Conservation (phyloP, 345 rosid species). For the Psidium guajava region DNA sequence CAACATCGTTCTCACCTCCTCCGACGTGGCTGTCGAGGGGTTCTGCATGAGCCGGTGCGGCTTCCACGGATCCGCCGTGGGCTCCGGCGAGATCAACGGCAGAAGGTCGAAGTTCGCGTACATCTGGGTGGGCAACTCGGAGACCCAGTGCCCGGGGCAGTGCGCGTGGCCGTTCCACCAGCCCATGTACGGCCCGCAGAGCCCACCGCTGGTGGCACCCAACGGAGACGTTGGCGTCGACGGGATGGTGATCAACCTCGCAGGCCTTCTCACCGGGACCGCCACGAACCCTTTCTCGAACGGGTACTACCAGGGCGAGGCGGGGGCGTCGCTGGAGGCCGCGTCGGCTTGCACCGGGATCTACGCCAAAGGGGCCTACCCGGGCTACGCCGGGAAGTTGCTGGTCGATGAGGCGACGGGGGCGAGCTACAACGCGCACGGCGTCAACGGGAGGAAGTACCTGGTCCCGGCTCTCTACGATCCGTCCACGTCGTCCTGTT, state of each 20-base stretch:
- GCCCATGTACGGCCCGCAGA: background rate
- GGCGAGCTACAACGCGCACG: conserved; percentile 73
- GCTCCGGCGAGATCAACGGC: conserved; percentile 10
- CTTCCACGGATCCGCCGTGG: conserved; percentile 39
- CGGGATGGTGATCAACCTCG: conserved; percentile 50
- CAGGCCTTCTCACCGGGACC: conserved; percentile 51
- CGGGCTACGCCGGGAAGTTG: conserved; percentile 66
- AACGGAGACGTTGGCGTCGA: conserved; percentile 50
- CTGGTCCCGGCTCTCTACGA: conserved; percentile 74
- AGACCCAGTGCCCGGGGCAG: conserved; percentile 23
- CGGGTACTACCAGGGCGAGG: conserved; percentile 72
- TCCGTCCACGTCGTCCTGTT: conserved; percentile 45
- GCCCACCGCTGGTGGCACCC: background rate
- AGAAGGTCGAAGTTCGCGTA: conserved; percentile 32
- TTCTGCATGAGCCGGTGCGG: conserved; percentile 54
- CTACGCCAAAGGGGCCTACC: conserved; percentile 73
- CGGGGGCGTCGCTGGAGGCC: conserved; percentile 75
- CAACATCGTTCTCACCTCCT: conserved; percentile 48
- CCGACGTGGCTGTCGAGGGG: conserved; percentile 41
- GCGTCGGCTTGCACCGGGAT: conserved; percentile 78
- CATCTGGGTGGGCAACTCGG: conserved; percentile 81
- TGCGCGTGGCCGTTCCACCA: conserved; percentile 57
- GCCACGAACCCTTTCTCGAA: conserved; percentile 70
- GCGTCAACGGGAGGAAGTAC: conserved; percentile 61
- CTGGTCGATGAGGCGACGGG: conserved; percentile 50